A percentile compares a stretch with the other conserved stretches of the same genome.
phyloP scores from a whole-genome alignment of 2,329 filamentous ascomycete genomes.

The Pestalotiopsis sp. region DNA sequence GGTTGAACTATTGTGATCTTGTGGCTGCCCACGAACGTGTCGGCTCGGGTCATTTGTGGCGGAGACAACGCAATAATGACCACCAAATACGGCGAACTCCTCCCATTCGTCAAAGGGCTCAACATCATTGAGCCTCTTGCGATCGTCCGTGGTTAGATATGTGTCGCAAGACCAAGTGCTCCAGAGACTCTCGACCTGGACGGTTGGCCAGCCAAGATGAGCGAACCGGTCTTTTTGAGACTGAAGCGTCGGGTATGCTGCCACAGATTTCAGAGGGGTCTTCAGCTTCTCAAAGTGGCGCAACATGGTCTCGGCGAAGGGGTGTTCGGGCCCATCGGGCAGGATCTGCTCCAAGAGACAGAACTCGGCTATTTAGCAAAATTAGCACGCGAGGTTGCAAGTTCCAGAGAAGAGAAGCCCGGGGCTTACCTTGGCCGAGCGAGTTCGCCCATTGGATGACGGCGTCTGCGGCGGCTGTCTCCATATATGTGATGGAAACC shows the following conservation, averaged over 20 bases:
- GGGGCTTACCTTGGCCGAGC: constrained; percentile 61
- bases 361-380: constrained; percentile 64
- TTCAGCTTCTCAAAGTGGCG: constrained; percentile 80
- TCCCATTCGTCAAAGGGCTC: constrained; percentile 97
- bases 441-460: constrained; percentile 78
- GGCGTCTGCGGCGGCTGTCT: constrained; percentile 69
- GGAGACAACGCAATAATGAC: constrained; percentile 80
- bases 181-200: constrained; percentile 74
- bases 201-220: constrained; percentile 66
- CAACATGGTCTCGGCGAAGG: constrained; percentile 87
- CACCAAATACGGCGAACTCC: constrained; percentile 82
- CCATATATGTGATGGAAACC: constrained; percentile 91
- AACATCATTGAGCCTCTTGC: constrained; percentile 64
- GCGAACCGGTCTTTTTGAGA: constrained; percentile 72
- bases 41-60: constrained; percentile 46
- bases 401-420: not conserved
- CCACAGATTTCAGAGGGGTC: constrained; percentile 75
- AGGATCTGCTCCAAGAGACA: constrained; percentile 86
- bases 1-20: not conserved
- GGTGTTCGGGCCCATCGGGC: constrained; percentile 75
- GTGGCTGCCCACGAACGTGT: not conserved
- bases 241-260: constrained; percentile 67
- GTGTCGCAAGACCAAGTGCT: constrained; percentile 73
- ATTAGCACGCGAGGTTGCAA: not conserved
- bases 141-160: constrained; percentile 65